Evolutionary conservation across 768 basidiomycete species (phyloP), one percentile per base, ranked within the genome.

Genomic region (Trametopsis cervina): DNA sequence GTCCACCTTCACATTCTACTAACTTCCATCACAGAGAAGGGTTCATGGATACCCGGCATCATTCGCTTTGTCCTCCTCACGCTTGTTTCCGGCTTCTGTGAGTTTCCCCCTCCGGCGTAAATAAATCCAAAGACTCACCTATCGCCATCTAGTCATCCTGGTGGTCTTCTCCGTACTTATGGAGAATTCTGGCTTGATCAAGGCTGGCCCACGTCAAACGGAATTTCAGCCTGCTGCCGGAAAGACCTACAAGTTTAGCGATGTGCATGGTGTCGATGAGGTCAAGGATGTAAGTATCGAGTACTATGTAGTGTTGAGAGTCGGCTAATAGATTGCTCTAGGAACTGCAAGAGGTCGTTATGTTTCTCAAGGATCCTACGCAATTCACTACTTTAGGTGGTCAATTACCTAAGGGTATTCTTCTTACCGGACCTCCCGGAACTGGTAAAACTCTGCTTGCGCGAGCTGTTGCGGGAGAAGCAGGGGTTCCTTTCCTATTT

Each of bases 371-470:
- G 63, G 90, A 98, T 62, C 96, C 96, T 1, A 78, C 86, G 12
- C 77, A 80, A 20, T 99, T 98, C 66, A 81, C 89, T 6, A 80
- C 83, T 22, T 78, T 99, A 1, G 96, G 96, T 38, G 96, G 96
- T 11, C 92, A 89, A 64, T 73, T 98, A 7, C 90, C 94, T 0
- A 95, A 96, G 64, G 96, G 96, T 54, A 82, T 98, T 40, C 71
- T 97, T 11, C 77, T 89, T 27, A 89, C 88, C n/a, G 90, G 91
- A 20, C 82, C 85, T 20, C 90, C 91, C 24, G 91, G 95, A 54
- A 98, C 96, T 13, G 96, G 96, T 62, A 99, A 99, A 73, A 99
- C 96, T 2, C 79, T 98, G 77, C 74, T 99, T n/a, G 96, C 96
- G 4, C 75, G 95, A 51, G 96, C 96, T 7, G 85, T 97, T 4